These are phyloP conservation scores for Punctularia strigosozonata DNA, from an alignment of 768 basidiomycete species.

Conservation along the genomic window DNA sequence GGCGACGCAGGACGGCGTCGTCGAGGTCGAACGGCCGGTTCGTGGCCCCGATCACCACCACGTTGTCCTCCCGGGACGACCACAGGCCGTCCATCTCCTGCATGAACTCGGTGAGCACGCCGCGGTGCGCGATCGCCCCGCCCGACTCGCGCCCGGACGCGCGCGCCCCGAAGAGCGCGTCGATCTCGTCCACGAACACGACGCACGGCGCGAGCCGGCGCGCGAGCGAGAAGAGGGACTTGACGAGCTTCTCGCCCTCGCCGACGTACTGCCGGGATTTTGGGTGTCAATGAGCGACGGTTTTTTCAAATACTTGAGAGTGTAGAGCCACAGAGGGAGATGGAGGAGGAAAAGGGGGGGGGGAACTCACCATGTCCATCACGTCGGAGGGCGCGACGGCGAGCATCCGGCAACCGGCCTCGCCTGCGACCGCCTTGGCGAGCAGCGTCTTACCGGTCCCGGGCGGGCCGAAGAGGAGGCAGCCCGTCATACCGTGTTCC, in stretches of 20 bases:
- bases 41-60: constrained; percentile 90
- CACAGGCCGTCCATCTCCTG: constrained; percentile 94
- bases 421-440: constrained; percentile 83
- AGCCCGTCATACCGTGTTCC: constrained; percentile 85
- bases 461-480: constrained; percentile 85
- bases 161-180: constrained; percentile 84
- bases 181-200: constrained; percentile 90
- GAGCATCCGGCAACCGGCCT: constrained; percentile 91
- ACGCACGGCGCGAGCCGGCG: constrained; percentile 83
- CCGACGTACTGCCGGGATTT: constrained; percentile 55
- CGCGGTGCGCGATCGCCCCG: constrained; percentile 73
- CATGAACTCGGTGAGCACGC: constrained; percentile 89
- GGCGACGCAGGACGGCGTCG: constrained; percentile 81
- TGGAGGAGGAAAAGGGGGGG: background rate
- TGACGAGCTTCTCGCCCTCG: constrained; percentile 84
- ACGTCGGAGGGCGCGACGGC: constrained; percentile 86
- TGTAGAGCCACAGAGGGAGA: too few species aligned
- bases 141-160: constrained; percentile 66
- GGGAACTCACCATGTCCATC: constrained; percentile 75
- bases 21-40: constrained; percentile 87
- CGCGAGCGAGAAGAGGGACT: constrained; percentile 80
- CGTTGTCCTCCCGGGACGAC: constrained; percentile 63
- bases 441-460: constrained; percentile 89
- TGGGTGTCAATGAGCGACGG: constrained; percentile 3
- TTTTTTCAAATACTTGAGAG: too few species aligned